Evolutionary conservation across 495 filamentous ascomycete species (phyloP).

Genomic region (Hypomontagnella monticulosa): DNA sequence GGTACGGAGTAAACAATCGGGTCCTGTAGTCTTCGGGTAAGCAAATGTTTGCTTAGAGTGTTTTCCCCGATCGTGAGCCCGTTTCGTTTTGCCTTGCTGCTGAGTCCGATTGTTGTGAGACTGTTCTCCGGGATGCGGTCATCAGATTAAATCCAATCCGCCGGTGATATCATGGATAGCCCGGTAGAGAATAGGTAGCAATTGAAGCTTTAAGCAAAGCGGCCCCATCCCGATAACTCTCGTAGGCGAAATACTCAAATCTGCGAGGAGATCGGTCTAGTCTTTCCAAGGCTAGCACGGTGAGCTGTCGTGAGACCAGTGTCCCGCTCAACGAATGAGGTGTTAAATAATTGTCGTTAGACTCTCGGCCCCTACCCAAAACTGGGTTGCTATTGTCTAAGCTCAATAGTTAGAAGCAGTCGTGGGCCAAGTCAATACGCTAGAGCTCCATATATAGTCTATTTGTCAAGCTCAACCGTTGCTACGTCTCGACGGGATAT

Average conservation of each 20-base stretch:
- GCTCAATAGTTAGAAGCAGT: conserved; percentile 1
- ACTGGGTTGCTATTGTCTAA: conserved; percentile 8
- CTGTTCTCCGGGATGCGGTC: not conserved
- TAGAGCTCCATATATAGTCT: conserved; percentile 3
- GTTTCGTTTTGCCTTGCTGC: conserved; percentile 8
- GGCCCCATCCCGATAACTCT: conserved; percentile 1
- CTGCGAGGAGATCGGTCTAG: conserved; percentile 1
- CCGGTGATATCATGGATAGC: conserved; percentile 6
- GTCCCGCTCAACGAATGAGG: conserved; percentile 5
- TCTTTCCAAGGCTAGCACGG: not conserved
- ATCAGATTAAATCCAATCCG: not conserved
- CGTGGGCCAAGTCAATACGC: conserved; percentile 5
- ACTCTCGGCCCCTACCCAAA: conserved; percentile 14
- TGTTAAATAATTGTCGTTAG: not conserved
- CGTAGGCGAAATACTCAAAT: conserved; percentile 1
- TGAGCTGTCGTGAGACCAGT: not conserved
- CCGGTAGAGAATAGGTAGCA: conserved; percentile 1
- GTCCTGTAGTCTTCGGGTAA: conserved; percentile 22
- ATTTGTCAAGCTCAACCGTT: conserved; percentile 16
- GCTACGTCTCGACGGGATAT: conserved; percentile 2
- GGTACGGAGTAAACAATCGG: conserved; percentile 10
- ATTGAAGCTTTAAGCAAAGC: not conserved
- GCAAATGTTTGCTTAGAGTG: conserved; percentile 1
- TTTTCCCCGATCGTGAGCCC: conserved; percentile 9
- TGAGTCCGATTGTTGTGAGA: not conserved